These are phyloP conservation scores for Colletotrichum chrysophilum DNA, from an alignment of 2,329 filamentous ascomycete species.

Conservation along the genomic window DNA sequence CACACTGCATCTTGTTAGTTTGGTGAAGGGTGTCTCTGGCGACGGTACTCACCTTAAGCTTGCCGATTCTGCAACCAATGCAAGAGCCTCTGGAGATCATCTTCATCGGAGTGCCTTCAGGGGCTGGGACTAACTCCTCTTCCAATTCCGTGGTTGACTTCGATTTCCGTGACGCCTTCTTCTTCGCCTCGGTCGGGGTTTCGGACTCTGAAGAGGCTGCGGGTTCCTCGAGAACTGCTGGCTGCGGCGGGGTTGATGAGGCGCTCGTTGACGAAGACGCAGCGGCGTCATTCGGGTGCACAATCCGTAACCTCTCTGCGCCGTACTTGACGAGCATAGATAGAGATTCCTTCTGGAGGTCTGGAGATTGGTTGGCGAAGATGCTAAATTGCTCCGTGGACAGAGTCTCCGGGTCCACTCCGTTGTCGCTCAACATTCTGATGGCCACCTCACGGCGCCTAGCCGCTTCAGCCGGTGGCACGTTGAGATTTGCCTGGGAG, in stretches of 20 bases:
- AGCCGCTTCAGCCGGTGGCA: slow-evolving; percentile 52
- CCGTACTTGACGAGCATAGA: slow-evolving; percentile 63
- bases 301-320: slow-evolving; percentile 61
- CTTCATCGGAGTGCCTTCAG: background rate
- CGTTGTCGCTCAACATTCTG: slow-evolving; percentile 49
- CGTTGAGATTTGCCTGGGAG: slow-evolving; percentile 19
- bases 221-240: slow-evolving; percentile 3
- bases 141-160: background rate
- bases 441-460: slow-evolving; percentile 54
- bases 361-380: slow-evolving; percentile 64
- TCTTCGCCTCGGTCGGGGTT: slow-evolving; percentile 10
- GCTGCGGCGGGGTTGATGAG: slow-evolving; percentile 28
- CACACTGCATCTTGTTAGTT: slow-evolving; percentile 39
- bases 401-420: slow-evolving; percentile 57
- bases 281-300: slow-evolving; percentile 51
- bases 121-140: background rate
- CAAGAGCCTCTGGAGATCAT: slow-evolving; percentile 37
- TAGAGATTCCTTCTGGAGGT: slow-evolving; percentile 59
- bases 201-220: slow-evolving; percentile 13
- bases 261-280: slow-evolving; percentile 28
- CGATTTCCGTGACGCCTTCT: slow-evolving; percentile 16
- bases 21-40: too few species aligned
- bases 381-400: slow-evolving; percentile 63
- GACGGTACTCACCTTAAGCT: slow-evolving; percentile 38
- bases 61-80: slow-evolving; percentile 39